Evolutionary conservation across 1,284 basidiomycete genomes (phyloP).

Genomic region (Heterobasidion parviporum): DNA sequence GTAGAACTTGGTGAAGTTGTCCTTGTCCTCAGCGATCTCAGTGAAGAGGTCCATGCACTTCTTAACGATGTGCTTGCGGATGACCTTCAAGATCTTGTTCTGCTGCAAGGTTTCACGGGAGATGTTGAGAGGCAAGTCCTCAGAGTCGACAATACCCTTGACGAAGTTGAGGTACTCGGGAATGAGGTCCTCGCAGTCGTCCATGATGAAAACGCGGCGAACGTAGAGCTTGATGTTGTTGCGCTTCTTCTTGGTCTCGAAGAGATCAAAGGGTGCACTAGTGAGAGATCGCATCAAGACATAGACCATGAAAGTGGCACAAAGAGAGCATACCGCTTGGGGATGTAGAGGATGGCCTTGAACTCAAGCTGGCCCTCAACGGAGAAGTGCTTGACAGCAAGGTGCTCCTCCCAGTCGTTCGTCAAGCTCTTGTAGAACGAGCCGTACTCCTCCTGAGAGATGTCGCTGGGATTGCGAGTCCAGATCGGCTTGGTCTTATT

Average conservation of each 20-base stretch:
- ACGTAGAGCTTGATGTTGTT: conserved; percentile 99
- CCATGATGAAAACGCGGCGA: conserved; percentile 99
- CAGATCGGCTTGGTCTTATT: conserved; percentile 99
- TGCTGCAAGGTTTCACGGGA: conserved; percentile 99
- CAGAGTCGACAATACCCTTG: conserved; percentile 99
- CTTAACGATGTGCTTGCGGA: conserved; percentile 98
- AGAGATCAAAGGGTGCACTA: conserved; percentile 96
- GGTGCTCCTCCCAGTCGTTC: conserved; percentile 99
- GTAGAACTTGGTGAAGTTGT: conserved; percentile 98
- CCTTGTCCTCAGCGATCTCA: conserved; percentile 99
- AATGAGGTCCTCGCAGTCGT: conserved; percentile 99
- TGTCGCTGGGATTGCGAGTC: conserved; percentile 96
- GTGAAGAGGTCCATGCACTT: conserved; percentile 93
- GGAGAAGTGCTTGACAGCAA: conserved; percentile 99
- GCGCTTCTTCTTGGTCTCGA: conserved; percentile 99
- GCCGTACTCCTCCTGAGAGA: conserved; percentile 88
- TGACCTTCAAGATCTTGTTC: conserved; percentile 99
- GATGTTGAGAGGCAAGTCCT: conserved; percentile 99
- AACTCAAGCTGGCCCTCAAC: conserved; percentile 99
- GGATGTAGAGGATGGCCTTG: conserved; percentile 97
- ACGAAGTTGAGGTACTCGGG: conserved; percentile 99
- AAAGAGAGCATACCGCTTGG: conserved; percentile 69
- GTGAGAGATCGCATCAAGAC: neutral
- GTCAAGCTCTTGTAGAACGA: conserved; percentile 99
- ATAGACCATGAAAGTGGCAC: neutral